These are phyloP conservation scores for Teunomyces lycoperdinae DNA, from an alignment of 805 yeast species.

Conservation along the genomic window DNA sequence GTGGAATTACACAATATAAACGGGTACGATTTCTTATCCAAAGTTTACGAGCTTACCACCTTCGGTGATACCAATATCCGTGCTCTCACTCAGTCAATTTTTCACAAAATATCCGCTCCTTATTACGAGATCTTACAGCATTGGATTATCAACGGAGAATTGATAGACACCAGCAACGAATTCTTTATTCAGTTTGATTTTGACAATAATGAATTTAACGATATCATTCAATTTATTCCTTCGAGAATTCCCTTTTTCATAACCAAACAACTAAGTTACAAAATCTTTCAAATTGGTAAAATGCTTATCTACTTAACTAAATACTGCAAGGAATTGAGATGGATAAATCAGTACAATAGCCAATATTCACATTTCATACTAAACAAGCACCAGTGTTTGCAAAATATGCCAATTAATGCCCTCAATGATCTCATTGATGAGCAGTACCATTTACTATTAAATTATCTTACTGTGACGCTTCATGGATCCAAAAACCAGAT, in stretches of 20 bases:
- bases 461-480: constrained; percentile 49
- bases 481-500: constrained; percentile 46
- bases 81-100: constrained; percentile 41
- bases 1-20: constrained; percentile 26
- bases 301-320: constrained; percentile 60
- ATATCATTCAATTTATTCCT: constrained; percentile 29
- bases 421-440: constrained; percentile 32
- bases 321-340: constrained; percentile 64
- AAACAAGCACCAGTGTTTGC: constrained; percentile 31
- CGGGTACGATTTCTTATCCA: constrained; percentile 55
- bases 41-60: constrained; percentile 46
- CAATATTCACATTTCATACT: constrained; percentile 31
- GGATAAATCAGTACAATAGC: constrained; percentile 49
- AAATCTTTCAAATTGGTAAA: constrained; percentile 68
- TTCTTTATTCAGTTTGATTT: constrained; percentile 53
- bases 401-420: constrained; percentile 30
- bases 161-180: constrained; percentile 53
- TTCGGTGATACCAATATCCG: constrained; percentile 64
- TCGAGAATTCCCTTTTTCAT: constrained; percentile 49
- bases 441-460: constrained; percentile 53
- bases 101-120: constrained; percentile 49
- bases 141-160: constrained; percentile 72
- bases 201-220: constrained; percentile 28
- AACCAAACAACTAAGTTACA: constrained; percentile 32
- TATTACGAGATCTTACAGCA: constrained; percentile 55